These are phyloP conservation scores for Colletotrichum sp. DNA, from an alignment of 2,329 filamentous ascomycete genomes.

Conservation along the genomic window DNA sequence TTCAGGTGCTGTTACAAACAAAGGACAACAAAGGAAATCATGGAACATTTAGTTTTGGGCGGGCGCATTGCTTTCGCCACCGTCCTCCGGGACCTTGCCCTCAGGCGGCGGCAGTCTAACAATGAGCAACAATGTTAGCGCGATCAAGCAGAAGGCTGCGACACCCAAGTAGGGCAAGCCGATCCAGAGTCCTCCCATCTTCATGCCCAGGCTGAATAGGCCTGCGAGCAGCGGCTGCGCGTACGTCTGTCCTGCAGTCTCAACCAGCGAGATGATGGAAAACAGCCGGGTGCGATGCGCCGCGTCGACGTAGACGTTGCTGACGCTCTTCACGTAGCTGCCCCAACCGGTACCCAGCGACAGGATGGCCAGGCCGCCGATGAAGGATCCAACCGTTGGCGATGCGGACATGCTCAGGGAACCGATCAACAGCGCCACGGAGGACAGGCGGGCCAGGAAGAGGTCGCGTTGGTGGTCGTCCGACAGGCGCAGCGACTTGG, in stretches of 20 bases:
- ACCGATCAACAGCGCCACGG: slow-evolving; percentile 23
- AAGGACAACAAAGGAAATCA: background rate
- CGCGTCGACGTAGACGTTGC: slow-evolving; percentile 28
- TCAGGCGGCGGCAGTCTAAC: slow-evolving; percentile 8
- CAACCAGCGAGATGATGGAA: slow-evolving; percentile 27
- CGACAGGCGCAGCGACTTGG: slow-evolving; percentile 24
- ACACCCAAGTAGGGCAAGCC: slow-evolving; percentile 36
- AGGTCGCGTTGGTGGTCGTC: slow-evolving; percentile 32
- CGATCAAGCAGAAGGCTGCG: slow-evolving; percentile 15
- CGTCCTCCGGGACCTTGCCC: background rate
- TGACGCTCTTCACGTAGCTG: slow-evolving; percentile 30
- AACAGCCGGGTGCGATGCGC: slow-evolving; percentile 33
- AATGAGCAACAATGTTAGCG: background rate
- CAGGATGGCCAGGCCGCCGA: slow-evolving; percentile 32
- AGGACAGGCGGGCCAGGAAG: slow-evolving; percentile 29
- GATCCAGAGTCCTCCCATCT: slow-evolving; percentile 30
- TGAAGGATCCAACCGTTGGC: slow-evolving; percentile 27
- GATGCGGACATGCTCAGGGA: slow-evolving; percentile 30
- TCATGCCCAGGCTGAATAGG: slow-evolving; percentile 33
- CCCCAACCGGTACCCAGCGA: slow-evolving; percentile 29
- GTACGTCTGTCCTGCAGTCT: slow-evolving; percentile 29
- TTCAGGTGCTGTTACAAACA: background rate
- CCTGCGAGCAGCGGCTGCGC: slow-evolving; percentile 30
- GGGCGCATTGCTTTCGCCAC: background rate
- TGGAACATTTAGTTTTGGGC: background rate